phyloP scores from a whole-genome alignment of 2,329 filamentous ascomycete genomes.

The Pyricularia grisea region DNA sequence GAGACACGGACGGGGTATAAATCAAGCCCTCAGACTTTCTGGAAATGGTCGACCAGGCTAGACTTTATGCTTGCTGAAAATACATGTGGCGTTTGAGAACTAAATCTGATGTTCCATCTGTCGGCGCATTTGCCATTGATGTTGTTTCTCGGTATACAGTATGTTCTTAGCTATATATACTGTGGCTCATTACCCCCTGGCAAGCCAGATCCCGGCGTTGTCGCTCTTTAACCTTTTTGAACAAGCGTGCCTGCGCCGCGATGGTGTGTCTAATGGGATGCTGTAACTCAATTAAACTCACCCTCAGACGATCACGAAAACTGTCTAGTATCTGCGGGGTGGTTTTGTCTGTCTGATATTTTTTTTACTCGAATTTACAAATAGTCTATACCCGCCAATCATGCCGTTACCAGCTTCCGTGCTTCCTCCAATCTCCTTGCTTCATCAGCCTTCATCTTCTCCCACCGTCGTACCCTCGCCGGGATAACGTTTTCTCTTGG shows the following conservation, averaged over 20 bases:
- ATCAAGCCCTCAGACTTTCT: background rate
- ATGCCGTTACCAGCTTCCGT: background rate
- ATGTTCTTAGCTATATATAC: background rate
- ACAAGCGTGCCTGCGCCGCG: no score
- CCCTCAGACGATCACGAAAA: no score
- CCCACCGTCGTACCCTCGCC: conserved; percentile 34
- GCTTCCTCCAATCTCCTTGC: conserved; percentile 12
- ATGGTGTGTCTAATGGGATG: no score
- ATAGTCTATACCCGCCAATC: background rate
- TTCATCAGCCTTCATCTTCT: conserved; percentile 40
- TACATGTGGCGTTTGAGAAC: background rate
- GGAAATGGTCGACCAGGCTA: background rate
- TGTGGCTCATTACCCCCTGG: background rate
- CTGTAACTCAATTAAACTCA: no score
- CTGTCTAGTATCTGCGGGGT: no score
- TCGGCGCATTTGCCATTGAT: background rate
- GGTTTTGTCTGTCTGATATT: background rate
- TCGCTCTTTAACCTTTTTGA: background rate
- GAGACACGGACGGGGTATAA: background rate
- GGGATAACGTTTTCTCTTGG: conserved; percentile 41
- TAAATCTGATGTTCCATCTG: background rate
- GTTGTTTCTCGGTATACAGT: background rate
- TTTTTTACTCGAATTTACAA: background rate
- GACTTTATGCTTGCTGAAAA: background rate
- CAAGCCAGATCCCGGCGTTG: background rate